These are phyloP conservation scores for Syzygium syzygioides DNA, from an alignment of 441 rosid species.

Conservation along the genomic window DNA sequence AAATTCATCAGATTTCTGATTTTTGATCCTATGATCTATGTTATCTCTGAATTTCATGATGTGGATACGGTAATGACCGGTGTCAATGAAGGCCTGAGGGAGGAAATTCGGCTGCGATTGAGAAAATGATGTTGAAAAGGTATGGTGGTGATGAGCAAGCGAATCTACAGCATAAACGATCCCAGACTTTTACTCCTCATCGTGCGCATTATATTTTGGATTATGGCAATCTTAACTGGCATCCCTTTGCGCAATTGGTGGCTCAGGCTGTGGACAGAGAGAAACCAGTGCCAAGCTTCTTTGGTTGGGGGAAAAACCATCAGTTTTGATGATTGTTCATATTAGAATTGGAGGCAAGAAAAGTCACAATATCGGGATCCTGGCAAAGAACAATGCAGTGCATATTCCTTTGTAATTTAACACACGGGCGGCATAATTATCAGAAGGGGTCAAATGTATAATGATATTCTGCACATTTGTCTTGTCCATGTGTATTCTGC, in stretches of 20 bases:
- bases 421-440: neutral
- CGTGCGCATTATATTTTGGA: neutral
- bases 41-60: neutral
- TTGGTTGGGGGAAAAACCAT: neutral
- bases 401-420: neutral
- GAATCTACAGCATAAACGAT: neutral
- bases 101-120: neutral
- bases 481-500: neutral
- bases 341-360: neutral
- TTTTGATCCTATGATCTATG: neutral
- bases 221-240: neutral
- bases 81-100: neutral
- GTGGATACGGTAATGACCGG: neutral
- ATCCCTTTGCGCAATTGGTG: neutral
- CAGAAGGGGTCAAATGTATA: neutral
- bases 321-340: neutral
- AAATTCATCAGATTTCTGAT: constrained; percentile 1
- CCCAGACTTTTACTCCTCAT: neutral
- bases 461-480: neutral
- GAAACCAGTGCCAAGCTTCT: neutral
- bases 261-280: neutral
- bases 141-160: neutral
- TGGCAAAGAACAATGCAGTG: neutral
- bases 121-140: neutral
- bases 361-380: neutral